These are phyloP conservation scores for Protostelium mycophagum DNA, from an alignment of 78 protist genomes.

Conservation along the genomic window DNA sequence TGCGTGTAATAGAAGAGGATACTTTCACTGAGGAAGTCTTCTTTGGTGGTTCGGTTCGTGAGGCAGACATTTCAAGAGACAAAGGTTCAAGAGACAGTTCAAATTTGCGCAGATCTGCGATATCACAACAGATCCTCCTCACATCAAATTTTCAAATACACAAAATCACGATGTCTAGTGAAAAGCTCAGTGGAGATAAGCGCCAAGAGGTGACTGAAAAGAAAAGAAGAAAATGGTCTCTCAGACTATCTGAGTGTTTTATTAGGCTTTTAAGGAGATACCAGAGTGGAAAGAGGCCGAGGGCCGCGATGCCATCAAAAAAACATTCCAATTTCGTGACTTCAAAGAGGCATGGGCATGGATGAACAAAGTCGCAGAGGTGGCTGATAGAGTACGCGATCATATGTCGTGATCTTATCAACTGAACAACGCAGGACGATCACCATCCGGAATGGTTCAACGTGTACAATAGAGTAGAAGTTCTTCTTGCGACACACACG, in stretches of 20 bases:
- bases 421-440: slow-evolving; percentile 34
- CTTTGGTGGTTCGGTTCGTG: too few species aligned
- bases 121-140: background rate
- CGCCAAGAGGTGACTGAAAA: background rate
- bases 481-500: slow-evolving; percentile 83
- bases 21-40: too few species aligned
- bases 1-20: too few species aligned
- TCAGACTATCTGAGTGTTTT: background rate
- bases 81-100: too few species aligned
- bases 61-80: too few species aligned
- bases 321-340: slow-evolving; percentile 57
- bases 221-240: background rate
- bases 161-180: background rate
- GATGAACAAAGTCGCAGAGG: slow-evolving; percentile 70
- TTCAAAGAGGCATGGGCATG: slow-evolving; percentile 81
- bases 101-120: too few species aligned
- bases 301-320: slow-evolving; percentile 83
- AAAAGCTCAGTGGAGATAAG: background rate
- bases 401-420: background rate
- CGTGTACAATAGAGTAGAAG: slow-evolving; percentile 85
- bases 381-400: slow-evolving; percentile 61
- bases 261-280: background rate
- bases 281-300: slow-evolving; percentile 42
- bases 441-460: slow-evolving; percentile 95
- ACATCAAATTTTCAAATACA: background rate